phyloP scores from a whole-genome alignment of 2,329 filamentous ascomycete genomes.

The Colletotrichum eleusines region DNA sequence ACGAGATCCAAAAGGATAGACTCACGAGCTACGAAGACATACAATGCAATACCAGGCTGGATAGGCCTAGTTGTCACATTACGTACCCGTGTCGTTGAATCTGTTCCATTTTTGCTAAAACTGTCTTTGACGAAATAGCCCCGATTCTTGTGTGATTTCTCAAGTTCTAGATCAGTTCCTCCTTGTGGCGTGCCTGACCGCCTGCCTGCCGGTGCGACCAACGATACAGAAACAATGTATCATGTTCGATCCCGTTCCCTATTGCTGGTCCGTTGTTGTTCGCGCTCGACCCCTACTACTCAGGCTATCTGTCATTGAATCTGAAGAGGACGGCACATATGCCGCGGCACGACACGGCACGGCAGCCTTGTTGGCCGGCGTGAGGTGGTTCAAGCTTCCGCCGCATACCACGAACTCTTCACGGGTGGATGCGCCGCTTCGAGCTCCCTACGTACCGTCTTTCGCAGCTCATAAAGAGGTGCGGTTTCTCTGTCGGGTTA shows the following conservation, averaged over 20 bases:
- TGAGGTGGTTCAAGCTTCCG: too few relatives aligned
- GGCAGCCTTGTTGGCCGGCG: too few relatives aligned
- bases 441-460: too few relatives aligned
- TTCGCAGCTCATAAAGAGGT: too few relatives aligned
- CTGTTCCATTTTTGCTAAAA: not conserved
- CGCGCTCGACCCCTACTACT: not conserved
- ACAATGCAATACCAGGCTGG: constrained; percentile 40
- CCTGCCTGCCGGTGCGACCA: not conserved
- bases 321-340: too few relatives aligned
- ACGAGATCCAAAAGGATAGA: constrained; percentile 43
- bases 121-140: too few relatives aligned
- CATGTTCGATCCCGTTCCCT: not conserved
- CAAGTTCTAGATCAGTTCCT: not conserved
- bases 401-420: too few relatives aligned
- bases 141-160: not conserved
- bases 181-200: not conserved
- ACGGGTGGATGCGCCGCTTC: too few relatives aligned
- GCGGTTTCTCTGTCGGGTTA: not conserved
- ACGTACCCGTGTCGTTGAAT: not conserved
- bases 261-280: not conserved
- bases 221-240: not conserved
- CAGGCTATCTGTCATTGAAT: too few relatives aligned
- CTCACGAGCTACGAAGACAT: constrained; percentile 45
- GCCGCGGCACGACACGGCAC: too few relatives aligned
- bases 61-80: constrained; percentile 10